Percentiles rank a stretch among this genome's conserved stretches.
phyloP scores from a whole-genome alignment of 148 eudicot species.

The Rhododendron vialii region DNA sequence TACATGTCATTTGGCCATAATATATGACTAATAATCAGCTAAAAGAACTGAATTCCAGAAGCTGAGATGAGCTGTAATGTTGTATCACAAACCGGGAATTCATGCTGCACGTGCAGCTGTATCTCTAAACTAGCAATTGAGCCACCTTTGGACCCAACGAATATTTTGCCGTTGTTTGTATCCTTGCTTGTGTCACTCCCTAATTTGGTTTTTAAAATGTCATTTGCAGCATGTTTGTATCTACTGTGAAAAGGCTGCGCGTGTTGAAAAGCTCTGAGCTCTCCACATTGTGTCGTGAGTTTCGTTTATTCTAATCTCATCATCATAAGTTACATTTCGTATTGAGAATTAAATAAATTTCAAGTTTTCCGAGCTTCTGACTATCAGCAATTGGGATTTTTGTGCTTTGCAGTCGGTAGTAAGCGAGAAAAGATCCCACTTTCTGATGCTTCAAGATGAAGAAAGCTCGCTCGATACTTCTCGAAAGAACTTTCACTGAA shows the following conservation, averaged over 20 bases:
- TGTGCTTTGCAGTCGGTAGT: constrained; percentile 30
- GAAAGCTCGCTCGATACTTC: not conserved
- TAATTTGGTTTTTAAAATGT: not conserved
- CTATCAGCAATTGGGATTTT: not conserved
- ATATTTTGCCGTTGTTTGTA: not conserved
- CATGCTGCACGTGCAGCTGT: not conserved
- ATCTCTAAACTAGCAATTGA: not conserved
- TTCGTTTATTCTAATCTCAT: not conserved
- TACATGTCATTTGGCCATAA: not conserved
- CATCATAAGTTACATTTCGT: not conserved
- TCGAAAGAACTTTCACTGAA: not conserved
- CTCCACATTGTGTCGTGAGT: constrained; percentile 56
- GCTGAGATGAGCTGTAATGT: not conserved
- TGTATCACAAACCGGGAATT: not conserved
- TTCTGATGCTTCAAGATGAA: constrained; percentile 10
- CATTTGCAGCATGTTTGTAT: constrained; percentile 75
- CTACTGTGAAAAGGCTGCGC: constrained; percentile 84
- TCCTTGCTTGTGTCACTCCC: not conserved
- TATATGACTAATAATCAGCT: not conserved
- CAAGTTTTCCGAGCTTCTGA: not conserved
- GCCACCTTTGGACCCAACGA: not conserved
- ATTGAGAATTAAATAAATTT: not conserved
- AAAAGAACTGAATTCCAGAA: not conserved
- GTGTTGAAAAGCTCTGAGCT: constrained; percentile 84
- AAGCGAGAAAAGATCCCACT: constrained; percentile 29